Evolutionary conservation across 768 basidiomycete species (phyloP), one percentile per base, ranked within the genome.

Genomic region (Leccinum longicurvipes): DNA sequence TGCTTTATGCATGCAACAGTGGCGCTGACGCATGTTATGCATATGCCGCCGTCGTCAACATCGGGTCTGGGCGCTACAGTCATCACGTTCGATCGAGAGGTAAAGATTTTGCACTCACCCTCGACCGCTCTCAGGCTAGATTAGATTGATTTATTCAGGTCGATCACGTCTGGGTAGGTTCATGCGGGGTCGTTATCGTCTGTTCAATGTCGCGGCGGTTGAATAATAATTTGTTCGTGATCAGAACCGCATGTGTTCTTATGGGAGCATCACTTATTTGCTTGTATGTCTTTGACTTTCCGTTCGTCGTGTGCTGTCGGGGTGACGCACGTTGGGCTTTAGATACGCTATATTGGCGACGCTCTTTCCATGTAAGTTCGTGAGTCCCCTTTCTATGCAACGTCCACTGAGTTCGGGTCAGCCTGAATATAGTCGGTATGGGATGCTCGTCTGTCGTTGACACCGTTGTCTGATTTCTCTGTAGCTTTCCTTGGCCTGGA

Each of bases 281-380:
- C 39, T 67, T 12, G 65, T 67, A 53, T n/a, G 5, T 25, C n/a
- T 24, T 19, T 6, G 8, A 14, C 6, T 48, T 42, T n/a, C 9
- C 19, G 19, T 29, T 21, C 2, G n/a, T 48, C 17, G 29, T 10
- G 36, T 39, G n/a, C 7, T 21, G 14, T 48, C n/a, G 14, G 17
- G 31, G 12, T 48, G 19, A 39, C 36, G 1, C 36, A 21, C 14
- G 1, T 6, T 6, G 9, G 21, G 19, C 24, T 3, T 14, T 14
- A 67, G 65, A 65, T 66, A n/a, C 66, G 66, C 8, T 66, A 65
- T 15, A 50, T 67, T 1, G 65, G 65, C n/a, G 53, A 67, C 31
- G 53, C 31, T 3, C 23, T 67, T 25, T 53, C 50, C 21, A 60
- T 63, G 65, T 66, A 27, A 58, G 66, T 27, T 8, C 24, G 23